phyloP scores from a whole-genome alignment of 495 filamentous ascomycete genomes.

The Umbilicaria muhlenbergii region DNA sequence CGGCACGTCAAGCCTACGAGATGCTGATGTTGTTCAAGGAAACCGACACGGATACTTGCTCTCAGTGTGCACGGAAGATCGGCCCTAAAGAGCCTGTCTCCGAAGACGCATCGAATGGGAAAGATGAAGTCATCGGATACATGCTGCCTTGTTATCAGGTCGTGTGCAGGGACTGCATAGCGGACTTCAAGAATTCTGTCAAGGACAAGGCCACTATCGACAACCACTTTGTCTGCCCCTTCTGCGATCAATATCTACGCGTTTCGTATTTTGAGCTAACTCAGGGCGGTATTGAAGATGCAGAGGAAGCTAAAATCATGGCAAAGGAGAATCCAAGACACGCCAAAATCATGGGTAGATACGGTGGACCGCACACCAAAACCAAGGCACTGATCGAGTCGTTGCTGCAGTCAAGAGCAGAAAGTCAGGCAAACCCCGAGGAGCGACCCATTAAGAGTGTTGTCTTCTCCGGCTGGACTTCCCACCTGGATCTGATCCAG shows the following conservation, averaged over 20 bases:
- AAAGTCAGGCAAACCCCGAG: slow-evolving; percentile 39
- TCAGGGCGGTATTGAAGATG: slow-evolving; percentile 42
- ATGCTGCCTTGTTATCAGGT: slow-evolving; percentile 77
- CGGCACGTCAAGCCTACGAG: slow-evolving; percentile 58
- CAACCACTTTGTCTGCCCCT: slow-evolving; percentile 37
- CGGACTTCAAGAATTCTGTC: slow-evolving; percentile 26
- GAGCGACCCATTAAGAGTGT: slow-evolving; percentile 73
- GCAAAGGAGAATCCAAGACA: slow-evolving; percentile 35
- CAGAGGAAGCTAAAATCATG: slow-evolving; percentile 33
- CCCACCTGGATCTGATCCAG: slow-evolving; percentile 85
- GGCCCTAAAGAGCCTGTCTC: slow-evolving; percentile 14
- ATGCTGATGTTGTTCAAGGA: slow-evolving; percentile 71
- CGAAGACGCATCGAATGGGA: slow-evolving; percentile 35
- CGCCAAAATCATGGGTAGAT: slow-evolving; percentile 46
- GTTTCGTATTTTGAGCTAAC: slow-evolving; percentile 49
- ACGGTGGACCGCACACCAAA: slow-evolving; percentile 81
- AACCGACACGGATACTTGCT: slow-evolving; percentile 53
- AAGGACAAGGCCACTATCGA: slow-evolving; percentile 19
- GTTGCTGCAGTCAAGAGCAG: slow-evolving; percentile 40
- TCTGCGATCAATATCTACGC: slow-evolving; percentile 46
- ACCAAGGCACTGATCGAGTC: slow-evolving; percentile 61
- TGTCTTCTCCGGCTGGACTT: slow-evolving; percentile 87
- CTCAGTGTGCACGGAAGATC: slow-evolving; percentile 49
- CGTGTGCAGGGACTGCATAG: slow-evolving; percentile 60
- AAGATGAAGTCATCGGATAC: slow-evolving; percentile 52